A percentile compares a stretch with the other conserved stretches of the same genome.
phyloP scores from a whole-genome alignment of 148 eudicot genomes.

The Rhododendron henanense region DNA sequence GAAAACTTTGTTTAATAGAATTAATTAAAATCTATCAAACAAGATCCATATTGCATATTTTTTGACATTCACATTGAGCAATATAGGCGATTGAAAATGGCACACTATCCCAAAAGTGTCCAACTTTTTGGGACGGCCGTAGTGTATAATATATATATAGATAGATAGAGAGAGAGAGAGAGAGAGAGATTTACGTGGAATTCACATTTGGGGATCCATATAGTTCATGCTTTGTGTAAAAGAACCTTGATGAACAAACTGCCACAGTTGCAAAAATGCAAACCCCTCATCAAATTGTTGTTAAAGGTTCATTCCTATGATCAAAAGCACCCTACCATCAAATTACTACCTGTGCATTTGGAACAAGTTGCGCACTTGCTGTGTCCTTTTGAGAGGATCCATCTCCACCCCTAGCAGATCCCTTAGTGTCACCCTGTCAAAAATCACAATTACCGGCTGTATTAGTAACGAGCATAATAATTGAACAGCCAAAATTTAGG shows the following conservation, averaged over 20 bases:
- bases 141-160: accelerated
- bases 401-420: slow-evolving; percentile 69
- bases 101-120: no score
- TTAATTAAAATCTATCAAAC: no score
- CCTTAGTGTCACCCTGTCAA: slow-evolving; percentile 85
- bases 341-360: slow-evolving; percentile 53
- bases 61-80: no score
- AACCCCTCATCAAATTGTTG: background rate
- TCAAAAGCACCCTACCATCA: background rate
- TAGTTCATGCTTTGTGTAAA: slow-evolving; percentile 62
- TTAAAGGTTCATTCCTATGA: background rate
- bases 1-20: no score
- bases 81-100: no score
- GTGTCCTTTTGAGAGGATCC: slow-evolving; percentile 52
- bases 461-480: background rate
- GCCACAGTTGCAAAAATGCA: slow-evolving; percentile 13
- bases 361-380: slow-evolving; percentile 41
- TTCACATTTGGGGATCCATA: slow-evolving; percentile 52
- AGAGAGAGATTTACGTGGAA: slow-evolving; percentile 16
- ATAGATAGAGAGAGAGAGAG: background rate
- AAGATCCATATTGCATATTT: no score
- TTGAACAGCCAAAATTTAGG: background rate
- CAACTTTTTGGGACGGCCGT: no score
- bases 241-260: slow-evolving; percentile 77
- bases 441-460: background rate